Conservation (phyloP, 2,329 filamentous ascomycete genomes). For the Nigrograna mackinnonii region DNA sequence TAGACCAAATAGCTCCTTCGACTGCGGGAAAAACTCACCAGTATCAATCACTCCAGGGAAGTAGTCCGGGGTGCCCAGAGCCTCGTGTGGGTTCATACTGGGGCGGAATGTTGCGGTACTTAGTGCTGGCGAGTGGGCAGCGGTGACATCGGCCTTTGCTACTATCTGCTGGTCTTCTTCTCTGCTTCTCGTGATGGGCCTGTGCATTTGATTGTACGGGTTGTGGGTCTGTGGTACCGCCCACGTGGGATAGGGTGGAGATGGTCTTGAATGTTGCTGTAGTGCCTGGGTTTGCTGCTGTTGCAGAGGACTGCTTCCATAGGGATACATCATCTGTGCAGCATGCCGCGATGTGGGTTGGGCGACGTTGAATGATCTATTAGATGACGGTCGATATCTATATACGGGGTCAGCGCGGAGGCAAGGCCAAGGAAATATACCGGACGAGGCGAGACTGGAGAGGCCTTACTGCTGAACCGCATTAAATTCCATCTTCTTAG, state of each 20-base stretch:
- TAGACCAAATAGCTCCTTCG: constrained; percentile 11
- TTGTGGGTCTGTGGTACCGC: constrained; percentile 35
- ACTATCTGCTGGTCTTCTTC: constrained; percentile 29
- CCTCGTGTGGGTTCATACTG: constrained; percentile 19
- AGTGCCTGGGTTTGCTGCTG: constrained; percentile 8
- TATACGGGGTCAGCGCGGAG: constrained; percentile 25
- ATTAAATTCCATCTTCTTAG: constrained; percentile 49
- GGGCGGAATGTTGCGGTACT: constrained; percentile 23
- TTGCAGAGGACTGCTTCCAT: constrained; percentile 20
- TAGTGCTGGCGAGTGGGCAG: constrained; percentile 26
- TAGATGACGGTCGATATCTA: constrained; percentile 41
- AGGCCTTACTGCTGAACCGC: constrained; percentile 42
- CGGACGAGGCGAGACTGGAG: constrained; percentile 6
- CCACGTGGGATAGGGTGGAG: constrained; percentile 39
- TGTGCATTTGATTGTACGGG: constrained; percentile 32
- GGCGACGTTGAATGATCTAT: constrained; percentile 35
- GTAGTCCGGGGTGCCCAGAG: constrained; percentile 32
- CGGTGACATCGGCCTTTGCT: constrained; percentile 23
- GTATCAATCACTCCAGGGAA: constrained; percentile 40
- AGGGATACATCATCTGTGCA: constrained; percentile 41
- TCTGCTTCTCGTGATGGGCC: constrained; percentile 21
- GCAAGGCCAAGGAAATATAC: constrained; percentile 5
- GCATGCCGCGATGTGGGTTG: constrained; percentile 31
- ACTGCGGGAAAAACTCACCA: constrained; percentile 25
- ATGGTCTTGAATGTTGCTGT: constrained; percentile 32